These are phyloP conservation scores for Delonix regia DNA, from an alignment of 306 rosid species.

Conservation along the genomic window DNA sequence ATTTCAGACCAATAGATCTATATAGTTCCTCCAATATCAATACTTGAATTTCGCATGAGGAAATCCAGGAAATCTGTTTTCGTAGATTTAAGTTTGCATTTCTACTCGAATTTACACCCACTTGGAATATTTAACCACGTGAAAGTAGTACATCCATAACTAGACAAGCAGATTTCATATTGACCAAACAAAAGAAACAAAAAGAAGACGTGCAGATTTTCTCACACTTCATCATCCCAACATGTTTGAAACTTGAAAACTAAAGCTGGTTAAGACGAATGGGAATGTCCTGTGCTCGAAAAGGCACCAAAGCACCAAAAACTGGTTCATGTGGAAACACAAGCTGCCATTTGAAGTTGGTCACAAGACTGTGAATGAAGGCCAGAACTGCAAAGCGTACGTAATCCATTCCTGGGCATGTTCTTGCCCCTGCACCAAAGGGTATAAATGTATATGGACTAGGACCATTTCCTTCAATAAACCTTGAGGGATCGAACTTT, in stretches of 20 bases:
- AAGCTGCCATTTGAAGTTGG: conserved; percentile 47
- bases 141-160: too few species aligned
- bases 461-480: conserved; percentile 40
- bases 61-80: too few species aligned
- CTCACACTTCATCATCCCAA: too few species aligned
- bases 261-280: conserved; percentile 21
- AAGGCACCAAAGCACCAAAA: conserved; percentile 13
- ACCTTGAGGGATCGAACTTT: conserved; percentile 51
- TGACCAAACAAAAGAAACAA: neutral
- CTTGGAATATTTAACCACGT: too few species aligned
- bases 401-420: conserved; percentile 48
- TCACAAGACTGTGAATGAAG: conserved; percentile 44
- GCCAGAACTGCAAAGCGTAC: conserved; percentile 33
- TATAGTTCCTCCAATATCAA: too few species aligned
- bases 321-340: conserved; percentile 35
- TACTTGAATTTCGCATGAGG: too few species aligned
- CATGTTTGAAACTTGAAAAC: too few species aligned
- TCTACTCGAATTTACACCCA: too few species aligned
- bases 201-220: neutral
- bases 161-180: too few species aligned
- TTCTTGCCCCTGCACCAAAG: conserved; percentile 47
- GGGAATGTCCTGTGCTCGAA: conserved; percentile 39
- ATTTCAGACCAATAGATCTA: too few species aligned
- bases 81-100: too few species aligned
- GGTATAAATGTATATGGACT: conserved; percentile 44